Conservation (phyloP, 202 grass and related monocot genomes). For the Eragrostis tef region DNA sequence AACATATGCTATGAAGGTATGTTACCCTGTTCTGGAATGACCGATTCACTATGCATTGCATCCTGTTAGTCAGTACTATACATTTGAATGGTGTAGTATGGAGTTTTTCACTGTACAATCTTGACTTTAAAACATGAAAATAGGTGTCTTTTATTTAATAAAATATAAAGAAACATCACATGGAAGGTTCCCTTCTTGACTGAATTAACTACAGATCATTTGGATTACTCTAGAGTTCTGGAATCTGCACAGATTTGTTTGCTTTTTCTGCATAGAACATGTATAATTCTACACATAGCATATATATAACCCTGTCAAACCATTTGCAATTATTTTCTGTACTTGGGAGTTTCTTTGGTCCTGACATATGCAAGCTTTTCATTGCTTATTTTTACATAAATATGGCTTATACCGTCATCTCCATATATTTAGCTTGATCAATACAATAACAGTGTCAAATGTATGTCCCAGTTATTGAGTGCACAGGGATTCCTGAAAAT, state of each 20-base stretch:
- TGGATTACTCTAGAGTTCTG: constrained; percentile 1
- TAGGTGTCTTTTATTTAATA: not conserved
- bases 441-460: constrained; percentile 33
- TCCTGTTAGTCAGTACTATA: constrained; percentile 7
- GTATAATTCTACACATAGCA: not conserved
- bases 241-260: constrained; percentile 1
- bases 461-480: constrained; percentile 74
- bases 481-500: constrained; percentile 81
- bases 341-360: constrained; percentile 14
- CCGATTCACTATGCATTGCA: not conserved
- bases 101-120: not conserved
- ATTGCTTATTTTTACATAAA: constrained; percentile 16
- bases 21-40: not conserved
- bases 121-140: constrained; percentile 6
- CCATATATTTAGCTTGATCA: constrained; percentile 19
- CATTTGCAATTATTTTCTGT: constrained; percentile 23
- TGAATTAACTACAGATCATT: constrained; percentile 6
- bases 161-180: constrained; percentile 24
- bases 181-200: constrained; percentile 18
- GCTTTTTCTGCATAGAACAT: not conserved
- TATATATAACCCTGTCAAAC: not conserved
- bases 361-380: constrained; percentile 8
- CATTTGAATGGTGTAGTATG: not conserved
- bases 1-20: constrained; percentile 99
- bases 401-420: not conserved